Conservation (phyloP, 2,329 filamentous ascomycete genomes). For the Paraphoma sp. region DNA sequence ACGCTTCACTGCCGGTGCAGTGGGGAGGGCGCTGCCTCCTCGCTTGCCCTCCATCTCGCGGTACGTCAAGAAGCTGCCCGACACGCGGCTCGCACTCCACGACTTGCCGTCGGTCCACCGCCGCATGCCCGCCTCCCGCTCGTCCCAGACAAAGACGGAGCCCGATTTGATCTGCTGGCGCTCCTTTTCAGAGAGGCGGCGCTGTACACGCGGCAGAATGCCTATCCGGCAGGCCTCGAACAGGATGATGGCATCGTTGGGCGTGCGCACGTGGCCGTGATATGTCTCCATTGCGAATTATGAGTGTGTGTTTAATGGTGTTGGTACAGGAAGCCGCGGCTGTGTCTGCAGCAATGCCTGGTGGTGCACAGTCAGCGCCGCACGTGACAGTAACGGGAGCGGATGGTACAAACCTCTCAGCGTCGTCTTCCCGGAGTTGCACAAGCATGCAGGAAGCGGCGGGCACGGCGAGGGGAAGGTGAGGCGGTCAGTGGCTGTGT, state of each 20-base stretch:
- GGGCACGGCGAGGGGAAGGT: not conserved
- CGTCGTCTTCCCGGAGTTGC: not conserved
- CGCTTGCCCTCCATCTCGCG: conserved; percentile 99
- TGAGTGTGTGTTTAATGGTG: conserved; percentile 4
- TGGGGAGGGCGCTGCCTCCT: conserved; percentile 72
- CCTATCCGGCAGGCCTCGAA: conserved; percentile 96
- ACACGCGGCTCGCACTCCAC: conserved; percentile 97
- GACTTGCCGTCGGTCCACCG: conserved; percentile 99
- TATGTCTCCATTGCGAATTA: conserved; percentile 88
- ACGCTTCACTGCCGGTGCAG: conserved; percentile 41
- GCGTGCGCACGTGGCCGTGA: conserved; percentile 92
- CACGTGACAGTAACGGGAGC: too few relatives aligned
- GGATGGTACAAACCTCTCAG: not conserved
- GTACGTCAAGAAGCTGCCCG: conserved; percentile 96
- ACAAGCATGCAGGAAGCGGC: not conserved
- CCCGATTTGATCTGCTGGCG: conserved; percentile 94
- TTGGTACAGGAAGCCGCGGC: not conserved
- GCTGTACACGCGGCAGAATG: conserved; percentile 87
- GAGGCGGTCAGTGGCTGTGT: not conserved
- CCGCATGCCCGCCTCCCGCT: conserved; percentile 96
- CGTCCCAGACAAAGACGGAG: conserved; percentile 99
- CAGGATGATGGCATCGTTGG: conserved; percentile 95
- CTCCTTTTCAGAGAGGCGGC: conserved; percentile 94
- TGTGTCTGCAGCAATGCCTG: not conserved
- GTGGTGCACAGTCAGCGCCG: too few relatives aligned